These are phyloP conservation scores for Myxozyma sirexii DNA, from an alignment of 805 yeast genomes.

Conservation along the genomic window DNA sequence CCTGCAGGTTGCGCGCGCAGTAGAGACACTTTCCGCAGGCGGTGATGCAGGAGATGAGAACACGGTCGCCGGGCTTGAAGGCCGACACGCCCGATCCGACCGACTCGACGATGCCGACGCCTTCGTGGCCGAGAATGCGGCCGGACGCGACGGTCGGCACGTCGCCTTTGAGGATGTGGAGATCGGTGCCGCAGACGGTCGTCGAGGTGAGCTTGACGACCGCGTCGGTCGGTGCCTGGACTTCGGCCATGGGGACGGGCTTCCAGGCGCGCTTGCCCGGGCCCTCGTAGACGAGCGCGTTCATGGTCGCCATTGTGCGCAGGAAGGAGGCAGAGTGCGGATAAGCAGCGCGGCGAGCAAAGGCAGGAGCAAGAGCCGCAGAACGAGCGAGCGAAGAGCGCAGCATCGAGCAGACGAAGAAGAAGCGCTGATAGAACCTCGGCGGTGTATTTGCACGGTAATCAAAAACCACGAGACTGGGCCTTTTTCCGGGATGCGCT, in stretches of 20 bases:
- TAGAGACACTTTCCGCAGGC: constrained; percentile 66
- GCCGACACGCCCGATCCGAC: constrained; percentile 44
- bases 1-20: constrained; percentile 45
- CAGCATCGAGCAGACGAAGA: constrained; percentile 2
- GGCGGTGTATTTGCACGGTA: background rate
- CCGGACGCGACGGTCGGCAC: constrained; percentile 44
- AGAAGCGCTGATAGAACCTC: background rate
- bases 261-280: constrained; percentile 25
- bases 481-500: background rate
- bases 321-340: background rate
- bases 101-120: constrained; percentile 43
- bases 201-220: constrained; percentile 52
- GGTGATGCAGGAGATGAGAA: constrained; percentile 53
- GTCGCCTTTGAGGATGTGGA: constrained; percentile 55
- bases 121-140: constrained; percentile 54
- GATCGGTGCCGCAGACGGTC: constrained; percentile 59
- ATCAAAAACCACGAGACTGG: no score
- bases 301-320: constrained; percentile 18
- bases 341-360: background rate
- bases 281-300: constrained; percentile 27
- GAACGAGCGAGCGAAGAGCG: background rate
- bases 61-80: constrained; percentile 53
- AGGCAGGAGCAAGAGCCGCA: background rate
- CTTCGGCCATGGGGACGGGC: constrained; percentile 27
- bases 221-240: constrained; percentile 45